Evolutionary conservation across 352 stramenopile genomes (phyloP), one percentile per base, ranked within the genome.

Genomic region (Phytopythium litorale): DNA sequence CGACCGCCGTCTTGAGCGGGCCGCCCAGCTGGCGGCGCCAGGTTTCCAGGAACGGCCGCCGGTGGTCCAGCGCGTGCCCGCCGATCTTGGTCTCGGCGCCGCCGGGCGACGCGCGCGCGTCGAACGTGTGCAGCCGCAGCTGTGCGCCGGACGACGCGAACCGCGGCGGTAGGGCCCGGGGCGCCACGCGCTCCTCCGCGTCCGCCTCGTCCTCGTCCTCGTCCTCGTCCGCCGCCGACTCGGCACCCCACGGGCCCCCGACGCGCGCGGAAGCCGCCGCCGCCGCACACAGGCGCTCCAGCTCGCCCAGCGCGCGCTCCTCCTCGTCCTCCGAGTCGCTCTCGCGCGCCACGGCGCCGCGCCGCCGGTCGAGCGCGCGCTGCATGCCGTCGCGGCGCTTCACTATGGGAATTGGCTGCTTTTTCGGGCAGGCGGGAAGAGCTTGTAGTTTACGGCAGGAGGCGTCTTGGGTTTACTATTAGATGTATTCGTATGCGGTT

Each of bases 21-120:
- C 61, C 60, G 54, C 68, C 71, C 15, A 76, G 53, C 46, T 62
- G 60, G 23, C 63, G 56, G 19, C 59, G 63, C 66, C 70, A 77
- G 48, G 65, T 58, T n/a, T 54, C 57, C 35, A 57, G 40, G 48
- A 87, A 70, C 46, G 76, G 67, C 25, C 75, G 77, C 43, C 75
- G 75, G 64, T 91, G 75, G 71, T 91, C 82, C 37, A 89, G 60
- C 15, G 53, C 50, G 56, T 91, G 82, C 23, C 82, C 82, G 43
- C 82, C 84, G 48, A 92, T 94, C 66, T 94, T 94, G 0, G 85
- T 83, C 64, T 94, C 85, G 19, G 75, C 66, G 63, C 78, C 89
- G 23, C 67, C 65, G 28, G 42, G 54, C 5, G 40, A 60, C 2
- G 48, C 48, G 25, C 25, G 13, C 18, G 60, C 32, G 53, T 91